Percentiles rank a stretch among this genome's conserved stretches.
These are phyloP conservation scores for Trichoderma sp. DNA, from an alignment of 2,329 filamentous ascomycete species.

Conservation along the genomic window DNA sequence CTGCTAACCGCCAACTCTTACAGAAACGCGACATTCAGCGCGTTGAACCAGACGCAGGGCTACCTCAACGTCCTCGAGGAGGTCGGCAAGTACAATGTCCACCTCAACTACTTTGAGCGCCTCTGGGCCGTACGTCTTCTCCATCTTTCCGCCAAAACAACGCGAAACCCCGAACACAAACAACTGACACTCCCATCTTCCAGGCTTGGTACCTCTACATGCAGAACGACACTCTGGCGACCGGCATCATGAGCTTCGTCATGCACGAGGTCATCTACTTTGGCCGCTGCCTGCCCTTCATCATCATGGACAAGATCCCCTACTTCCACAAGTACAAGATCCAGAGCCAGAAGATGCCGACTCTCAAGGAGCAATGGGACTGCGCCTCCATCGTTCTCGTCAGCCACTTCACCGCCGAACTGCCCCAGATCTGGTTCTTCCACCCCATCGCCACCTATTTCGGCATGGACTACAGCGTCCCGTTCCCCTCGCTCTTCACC, in stretches of 20 bases:
- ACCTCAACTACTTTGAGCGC: conserved; percentile 83
- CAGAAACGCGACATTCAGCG: conserved; percentile 56
- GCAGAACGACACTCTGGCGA: conserved; percentile 95
- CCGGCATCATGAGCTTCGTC: conserved; percentile 94
- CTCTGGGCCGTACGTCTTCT: conserved; percentile 73
- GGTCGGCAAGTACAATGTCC: conserved; percentile 73
- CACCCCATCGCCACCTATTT: conserved; percentile 94
- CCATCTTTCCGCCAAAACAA: not conserved
- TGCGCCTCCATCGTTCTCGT: conserved; percentile 92
- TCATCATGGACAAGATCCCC: conserved; percentile 85
- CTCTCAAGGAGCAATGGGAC: conserved; percentile 89
- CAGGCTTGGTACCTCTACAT: conserved; percentile 94
- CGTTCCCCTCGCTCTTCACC: conserved; percentile 81
- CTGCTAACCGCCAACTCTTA: conserved; percentile 29
- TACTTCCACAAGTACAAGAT: conserved; percentile 94
- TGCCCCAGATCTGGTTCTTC: conserved; percentile 99
- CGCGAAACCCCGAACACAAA: not conserved
- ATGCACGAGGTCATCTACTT: conserved; percentile 97
- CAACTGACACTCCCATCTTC: not conserved
- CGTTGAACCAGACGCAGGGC: conserved; percentile 52
- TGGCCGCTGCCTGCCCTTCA: conserved; percentile 85
- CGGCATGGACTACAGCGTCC: conserved; percentile 83
- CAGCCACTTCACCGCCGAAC: conserved; percentile 95
- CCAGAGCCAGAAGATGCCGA: conserved; percentile 86
- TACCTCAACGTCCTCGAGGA: conserved; percentile 64